A percentile compares a stretch with the other conserved stretches of the same genome.
phyloP scores from a whole-genome alignment of 2,329 filamentous ascomycete species.

The Sclerotiophoma versabilis region DNA sequence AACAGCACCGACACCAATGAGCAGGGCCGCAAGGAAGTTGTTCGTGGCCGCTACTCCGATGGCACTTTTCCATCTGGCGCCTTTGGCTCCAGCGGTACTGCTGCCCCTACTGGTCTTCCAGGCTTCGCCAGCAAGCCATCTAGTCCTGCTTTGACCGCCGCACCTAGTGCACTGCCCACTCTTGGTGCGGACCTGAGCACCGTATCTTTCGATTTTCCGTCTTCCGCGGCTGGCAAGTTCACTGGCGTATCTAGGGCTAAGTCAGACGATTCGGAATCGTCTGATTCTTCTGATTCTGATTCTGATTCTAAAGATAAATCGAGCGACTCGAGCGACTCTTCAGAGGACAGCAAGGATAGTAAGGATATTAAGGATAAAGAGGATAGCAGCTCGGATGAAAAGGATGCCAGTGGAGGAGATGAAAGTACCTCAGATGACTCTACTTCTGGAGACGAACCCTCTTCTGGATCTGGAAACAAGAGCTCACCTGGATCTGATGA shows the following conservation, averaged over 20 bases:
- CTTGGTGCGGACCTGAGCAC: conserved; percentile 11
- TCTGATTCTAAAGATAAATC: not conserved
- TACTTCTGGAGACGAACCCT: not conserved
- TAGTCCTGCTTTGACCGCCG: conserved; percentile 11
- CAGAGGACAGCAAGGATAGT: not conserved
- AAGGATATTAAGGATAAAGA: not conserved
- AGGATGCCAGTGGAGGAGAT: not conserved
- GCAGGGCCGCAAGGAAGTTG: not conserved
- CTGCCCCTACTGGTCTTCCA: conserved; percentile 9
- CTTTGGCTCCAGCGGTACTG: conserved; percentile 13
- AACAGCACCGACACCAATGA: conserved; percentile 4
- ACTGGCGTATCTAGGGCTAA: not conserved
- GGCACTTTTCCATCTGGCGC: conserved; percentile 9
- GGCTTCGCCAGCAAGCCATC: conserved; percentile 3
- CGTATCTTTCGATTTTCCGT: conserved; percentile 20
- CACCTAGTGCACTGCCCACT: conserved; percentile 10
- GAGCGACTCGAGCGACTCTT: not conserved
- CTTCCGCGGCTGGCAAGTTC: conserved; percentile 2
- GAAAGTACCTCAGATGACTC: too few relatives aligned
- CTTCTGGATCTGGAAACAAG: not conserved
- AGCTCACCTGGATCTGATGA: not conserved
- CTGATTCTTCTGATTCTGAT: conserved; percentile 5
- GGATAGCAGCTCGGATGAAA: not conserved
- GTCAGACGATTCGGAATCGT: conserved; percentile 7
- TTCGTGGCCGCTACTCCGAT: not conserved